Percentiles rank a stretch among this genome's conserved stretches.
phyloP scores from a whole-genome alignment of 176 grass and related monocot genomes.

The sorghum (Sorghum bicolor) region DNA sequence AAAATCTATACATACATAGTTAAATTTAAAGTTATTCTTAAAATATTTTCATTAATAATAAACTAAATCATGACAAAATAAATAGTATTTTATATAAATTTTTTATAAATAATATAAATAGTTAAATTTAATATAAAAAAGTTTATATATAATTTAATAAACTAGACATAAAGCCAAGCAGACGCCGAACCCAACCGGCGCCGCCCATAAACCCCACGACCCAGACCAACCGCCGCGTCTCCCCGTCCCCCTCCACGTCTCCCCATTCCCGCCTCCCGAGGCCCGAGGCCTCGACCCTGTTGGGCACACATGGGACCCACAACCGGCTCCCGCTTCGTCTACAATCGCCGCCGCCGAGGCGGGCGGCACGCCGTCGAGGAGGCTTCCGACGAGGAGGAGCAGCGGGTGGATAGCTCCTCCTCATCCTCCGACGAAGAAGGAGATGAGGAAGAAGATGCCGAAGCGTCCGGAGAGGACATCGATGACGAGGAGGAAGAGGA shows the following conservation, averaged over 20 bases:
- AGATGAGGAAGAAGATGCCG: conserved; percentile 22
- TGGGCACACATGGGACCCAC: conserved; percentile 30
- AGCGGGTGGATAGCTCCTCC: conserved; percentile 22
- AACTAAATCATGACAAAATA: no score
- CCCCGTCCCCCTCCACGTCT: conserved; percentile 30
- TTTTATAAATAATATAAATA: no score
- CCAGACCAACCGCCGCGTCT: background rate
- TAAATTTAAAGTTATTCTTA: no score
- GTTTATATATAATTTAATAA: background rate
- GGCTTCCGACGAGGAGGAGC: conserved; percentile 35
- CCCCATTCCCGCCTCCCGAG: conserved; percentile 36
- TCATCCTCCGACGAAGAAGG: conserved; percentile 52
- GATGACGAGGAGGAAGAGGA: conserved; percentile 26
- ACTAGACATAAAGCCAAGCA: background rate
- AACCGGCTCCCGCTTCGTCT: conserved; percentile 38
- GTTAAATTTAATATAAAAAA: no score
- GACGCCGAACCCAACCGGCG: background rate
- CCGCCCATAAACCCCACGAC: background rate
- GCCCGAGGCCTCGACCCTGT: conserved; percentile 6
- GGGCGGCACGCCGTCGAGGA: background rate
- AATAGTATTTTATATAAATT: no score
- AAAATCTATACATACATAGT: no score
- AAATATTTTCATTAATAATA: no score
- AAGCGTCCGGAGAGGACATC: conserved; percentile 30
- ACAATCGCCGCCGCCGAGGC: conserved; percentile 34